Base-by-base conservation (phyloP, 2,329 filamentous ascomycete species). In the Sarocladium kiliense region DNA sequence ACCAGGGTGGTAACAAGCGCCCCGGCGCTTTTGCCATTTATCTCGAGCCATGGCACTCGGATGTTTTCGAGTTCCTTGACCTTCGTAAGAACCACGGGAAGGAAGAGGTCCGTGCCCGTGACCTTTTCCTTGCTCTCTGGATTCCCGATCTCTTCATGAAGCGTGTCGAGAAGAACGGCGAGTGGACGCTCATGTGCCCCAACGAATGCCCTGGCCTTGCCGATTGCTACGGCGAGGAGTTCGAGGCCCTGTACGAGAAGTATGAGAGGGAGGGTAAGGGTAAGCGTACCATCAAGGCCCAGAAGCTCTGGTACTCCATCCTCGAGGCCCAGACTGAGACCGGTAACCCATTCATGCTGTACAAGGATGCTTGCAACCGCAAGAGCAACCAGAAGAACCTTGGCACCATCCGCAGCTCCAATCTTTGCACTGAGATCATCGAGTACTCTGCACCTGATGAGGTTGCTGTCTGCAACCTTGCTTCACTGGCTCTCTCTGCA, bases 381-480 rank as follows among this genome's bases (percentile, higher is more conserved):
- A 99, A 99, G 88, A 97, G 92, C 81, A 99, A 99, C 84, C 94
- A 99, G 79, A 97, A 99, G 87, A 99, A 99, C 76, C 82, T 99
- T 30, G 94, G 94, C 62, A 97, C 92, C 59, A 99, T 99, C 66
- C 91, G 91, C 74, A 97, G 91, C 81, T 99, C 94, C 68, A 99
- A 99, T 74, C 81, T 99, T 50, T 99, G 94, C 85, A 97, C 93
- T 53, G 94, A 99, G 76, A 99, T 99, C 65, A 84, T 99, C 61
- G 94, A 99, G 78, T 99, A 97, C 80, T 95, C 81, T 61, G 91
- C 94, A 34, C 93, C 94, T 34, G 94, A 99, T 73, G 94, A 99
- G 82, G 94, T 99, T 53, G 94, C 94, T 63, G 94, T 97, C 57
- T 99, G 94, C 81, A 99, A 99, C 77, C 77, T 99, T 72, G 94